Base-by-base conservation (phyloP, 108 stramenopile genomes). In the Nitzschia inconspicua region DNA sequence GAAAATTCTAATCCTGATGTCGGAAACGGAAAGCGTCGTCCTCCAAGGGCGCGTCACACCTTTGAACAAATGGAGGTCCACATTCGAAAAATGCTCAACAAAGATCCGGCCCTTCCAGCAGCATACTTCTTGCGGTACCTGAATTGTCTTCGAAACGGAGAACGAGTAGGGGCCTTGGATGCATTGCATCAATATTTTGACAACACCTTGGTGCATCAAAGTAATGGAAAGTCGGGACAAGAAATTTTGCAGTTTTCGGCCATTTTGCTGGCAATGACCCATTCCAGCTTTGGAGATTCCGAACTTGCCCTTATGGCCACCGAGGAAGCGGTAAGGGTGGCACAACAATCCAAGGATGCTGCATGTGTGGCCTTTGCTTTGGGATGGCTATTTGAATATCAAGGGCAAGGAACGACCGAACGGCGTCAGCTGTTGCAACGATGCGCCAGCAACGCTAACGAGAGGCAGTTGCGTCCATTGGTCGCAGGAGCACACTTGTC, bases 131-230 rank as follows among this genome's bases (percentile, higher is more conserved):
- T 92, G 35, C 55, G 83, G 16, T 94, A 80, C 62, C 62, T 94
- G 23, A 83, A 88, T 44, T 93, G 87, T 60, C 55, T 95, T 16
- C 69, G 75, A 25, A 64, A 84, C 47, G 75, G 83, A 19, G 88
- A 95, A 64, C 81, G 86, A 26, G 72, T 71, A 8, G 80, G 74
- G 6, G 90, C 96, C 40, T 57, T 97, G 19, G 90, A 97, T 54
- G 76, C 80, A 20, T 76, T 97, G 27, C 96, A 97, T 66, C 79
- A 88, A 26, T 97, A 92, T 78, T 95, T 95, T 72, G 96, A 96
- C 62, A 93, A 93, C 60, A 88, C 89, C 32, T 80, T 85, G 73
- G 79, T 92, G 24, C 67, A 79, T 34, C 79, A 82, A 43, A 36
- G 73, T 2, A 39, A 75, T 63, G 60, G 74, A 65, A 34, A 59